phyloP scores from a whole-genome alignment of 805 yeast species.

The Hanseniaspora vineae region DNA sequence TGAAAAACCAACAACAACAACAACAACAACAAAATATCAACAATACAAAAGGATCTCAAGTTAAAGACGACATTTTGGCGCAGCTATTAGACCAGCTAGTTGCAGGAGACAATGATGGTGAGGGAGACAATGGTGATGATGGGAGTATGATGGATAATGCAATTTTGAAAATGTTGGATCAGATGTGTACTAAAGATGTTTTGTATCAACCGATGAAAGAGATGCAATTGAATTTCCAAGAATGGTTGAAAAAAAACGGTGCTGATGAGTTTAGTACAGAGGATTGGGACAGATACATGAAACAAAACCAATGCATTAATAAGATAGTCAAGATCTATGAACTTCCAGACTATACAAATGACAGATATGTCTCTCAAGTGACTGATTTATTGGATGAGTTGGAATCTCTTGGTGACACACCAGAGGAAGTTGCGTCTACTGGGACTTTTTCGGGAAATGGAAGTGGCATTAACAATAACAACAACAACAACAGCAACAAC shows the following conservation, averaged over 20 bases:
- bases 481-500: slow-evolving; percentile 10
- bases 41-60: slow-evolving; percentile 11
- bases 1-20: slow-evolving; percentile 35
- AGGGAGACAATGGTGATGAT: slow-evolving; percentile 27
- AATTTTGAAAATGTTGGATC: slow-evolving; percentile 63
- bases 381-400: slow-evolving; percentile 18
- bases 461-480: too few relatives aligned
- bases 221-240: slow-evolving; percentile 57
- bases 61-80: slow-evolving; percentile 38
- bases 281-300: slow-evolving; percentile 39
- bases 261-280: slow-evolving; percentile 24
- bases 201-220: slow-evolving; percentile 83
- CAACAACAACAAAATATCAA: slow-evolving; percentile 16
- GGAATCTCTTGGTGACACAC: slow-evolving; percentile 22
- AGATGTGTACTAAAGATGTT: slow-evolving; percentile 73
- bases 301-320: slow-evolving; percentile 49
- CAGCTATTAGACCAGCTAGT: slow-evolving; percentile 54
- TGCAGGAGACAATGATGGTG: slow-evolving; percentile 13
- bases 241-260: slow-evolving; percentile 46
- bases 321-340: slow-evolving; percentile 60
- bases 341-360: slow-evolving; percentile 34
- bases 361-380: slow-evolving; percentile 11
- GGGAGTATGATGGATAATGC: slow-evolving; percentile 37
- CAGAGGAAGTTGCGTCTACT: slow-evolving; percentile 16
- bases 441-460: too few relatives aligned